Conservation (phyloP, 305 asterid species). For the Fraxinus latifolia region DNA sequence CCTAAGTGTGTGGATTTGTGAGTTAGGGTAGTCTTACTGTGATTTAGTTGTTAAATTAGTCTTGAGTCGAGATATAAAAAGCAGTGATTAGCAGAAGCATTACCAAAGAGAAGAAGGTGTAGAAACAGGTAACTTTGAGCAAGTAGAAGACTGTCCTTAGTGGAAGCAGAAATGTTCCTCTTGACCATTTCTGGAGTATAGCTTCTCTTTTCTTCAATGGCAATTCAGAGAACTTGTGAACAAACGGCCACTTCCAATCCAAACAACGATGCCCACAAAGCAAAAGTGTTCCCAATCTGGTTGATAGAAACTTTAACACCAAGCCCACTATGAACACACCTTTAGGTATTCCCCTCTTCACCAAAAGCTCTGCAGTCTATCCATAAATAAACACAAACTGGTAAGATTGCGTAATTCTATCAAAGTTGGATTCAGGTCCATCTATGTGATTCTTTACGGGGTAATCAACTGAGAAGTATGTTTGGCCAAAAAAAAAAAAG, state of each 20-base stretch:
- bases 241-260: slow-evolving; percentile 67
- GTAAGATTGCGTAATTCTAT: background rate
- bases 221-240: slow-evolving; percentile 57
- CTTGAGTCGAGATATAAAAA: background rate
- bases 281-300: slow-evolving; percentile 70
- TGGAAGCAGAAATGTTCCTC: slow-evolving; percentile 47
- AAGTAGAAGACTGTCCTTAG: slow-evolving; percentile 47
- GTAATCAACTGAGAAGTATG: background rate
- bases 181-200: slow-evolving; percentile 70
- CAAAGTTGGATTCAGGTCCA: background rate
- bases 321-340: slow-evolving; percentile 45
- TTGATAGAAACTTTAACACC: slow-evolving; percentile 50
- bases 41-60: background rate
- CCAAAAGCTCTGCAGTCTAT: slow-evolving; percentile 64
- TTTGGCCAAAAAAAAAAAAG: background rate
- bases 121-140: slow-evolving; percentile 46
- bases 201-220: slow-evolving; percentile 56
- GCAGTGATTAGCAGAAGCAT: background rate
- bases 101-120: slow-evolving; percentile 64
- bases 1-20: background rate
- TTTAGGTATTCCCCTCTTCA: slow-evolving; percentile 44
- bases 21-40: background rate
- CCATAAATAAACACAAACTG: background rate
- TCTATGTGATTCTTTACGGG: background rate
- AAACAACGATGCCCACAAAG: slow-evolving; percentile 65